A percentile compares a stretch with the other conserved stretches of the same genome.
phyloP scores from a whole-genome alignment of 2,329 filamentous ascomycete genomes.

The Fusarium sambucinum region DNA sequence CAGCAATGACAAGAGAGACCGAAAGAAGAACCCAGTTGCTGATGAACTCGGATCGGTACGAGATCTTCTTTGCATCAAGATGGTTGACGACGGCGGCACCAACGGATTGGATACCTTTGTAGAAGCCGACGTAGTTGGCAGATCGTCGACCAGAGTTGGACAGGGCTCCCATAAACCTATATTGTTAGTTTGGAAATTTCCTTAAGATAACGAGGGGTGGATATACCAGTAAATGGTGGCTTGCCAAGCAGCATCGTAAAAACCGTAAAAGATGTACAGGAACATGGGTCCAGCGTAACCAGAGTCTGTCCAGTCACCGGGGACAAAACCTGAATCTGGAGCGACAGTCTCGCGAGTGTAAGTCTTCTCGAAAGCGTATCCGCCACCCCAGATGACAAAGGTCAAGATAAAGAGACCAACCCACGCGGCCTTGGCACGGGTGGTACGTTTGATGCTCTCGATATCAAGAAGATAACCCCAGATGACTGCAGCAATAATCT shows the following conservation, averaged over 20 bases:
- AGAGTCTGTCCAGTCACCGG: conserved; percentile 72
- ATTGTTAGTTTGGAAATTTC: conserved; percentile 13
- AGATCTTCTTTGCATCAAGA: conserved; percentile 53
- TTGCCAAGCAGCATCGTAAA: conserved; percentile 92
- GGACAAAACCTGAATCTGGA: conserved; percentile 15
- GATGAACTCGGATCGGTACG: conserved; percentile 79
- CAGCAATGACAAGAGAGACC: conserved; percentile 79
- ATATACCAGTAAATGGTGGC: conserved; percentile 92
- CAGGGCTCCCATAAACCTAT: conserved; percentile 88
- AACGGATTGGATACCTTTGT: conserved; percentile 84
- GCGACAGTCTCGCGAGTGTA: conserved; percentile 42
- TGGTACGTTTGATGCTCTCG: conserved; percentile 68
- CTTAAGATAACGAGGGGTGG: conserved; percentile 47
- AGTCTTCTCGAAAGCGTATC: conserved; percentile 76
- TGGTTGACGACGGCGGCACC: conserved; percentile 69
- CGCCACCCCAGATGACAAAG: conserved; percentile 84
- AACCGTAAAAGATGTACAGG: conserved; percentile 89
- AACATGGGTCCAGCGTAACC: conserved; percentile 84
- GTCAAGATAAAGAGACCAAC: conserved; percentile 74
- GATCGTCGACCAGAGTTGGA: conserved; percentile 93
- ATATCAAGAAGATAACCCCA: conserved; percentile 80
- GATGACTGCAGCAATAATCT: conserved; percentile 80
- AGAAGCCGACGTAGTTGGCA: conserved; percentile 93
- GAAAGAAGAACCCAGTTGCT: conserved; percentile 79
- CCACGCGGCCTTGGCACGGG: conserved; percentile 75